These are phyloP conservation scores for Pinus tabuliformis DNA, from an alignment of 75 land plant species.

Conservation along the genomic window DNA sequence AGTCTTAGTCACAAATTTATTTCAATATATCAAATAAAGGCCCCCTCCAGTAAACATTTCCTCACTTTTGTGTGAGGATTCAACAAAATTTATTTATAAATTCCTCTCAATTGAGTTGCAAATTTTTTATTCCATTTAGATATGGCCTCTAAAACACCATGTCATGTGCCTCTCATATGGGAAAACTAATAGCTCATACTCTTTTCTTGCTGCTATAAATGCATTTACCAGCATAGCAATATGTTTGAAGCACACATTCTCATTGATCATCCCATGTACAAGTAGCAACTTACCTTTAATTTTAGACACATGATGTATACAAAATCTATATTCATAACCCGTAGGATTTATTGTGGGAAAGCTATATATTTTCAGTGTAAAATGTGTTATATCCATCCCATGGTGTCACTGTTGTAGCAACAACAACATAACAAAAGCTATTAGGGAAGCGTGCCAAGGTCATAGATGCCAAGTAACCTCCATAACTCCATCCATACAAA, in stretches of 20 bases:
- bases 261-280: constrained; percentile 97
- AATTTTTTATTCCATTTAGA: constrained; percentile 96
- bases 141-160: constrained; percentile 63
- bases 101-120: constrained; percentile 87
- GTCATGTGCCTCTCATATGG: constrained; percentile 98
- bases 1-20: too few relatives aligned
- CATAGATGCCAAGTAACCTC: constrained; percentile 79
- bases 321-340: constrained; percentile 59
- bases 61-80: not conserved
- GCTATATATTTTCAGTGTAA: constrained; percentile 99
- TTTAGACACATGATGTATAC: constrained; percentile 79
- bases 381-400: constrained; percentile 99
- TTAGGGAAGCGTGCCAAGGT: constrained; percentile 83
- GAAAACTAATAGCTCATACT: constrained; percentile 83
- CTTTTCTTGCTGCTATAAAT: constrained; percentile 67
- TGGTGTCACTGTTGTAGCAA: constrained; percentile 95
- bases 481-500: constrained; percentile 96
- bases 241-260: constrained; percentile 95
- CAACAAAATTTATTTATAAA: constrained; percentile 31
- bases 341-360: constrained; percentile 54
- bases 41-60: too few relatives aligned
- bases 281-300: constrained; percentile 77
- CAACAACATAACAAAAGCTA: constrained; percentile 75
- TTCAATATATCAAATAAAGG: too few relatives aligned
- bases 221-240: constrained; percentile 92